A percentile compares a stretch with the other conserved stretches of the same genome.
Conservation (phyloP, 2,329 filamentous ascomycete genomes). For the Cercospora brassicicola region DNA sequence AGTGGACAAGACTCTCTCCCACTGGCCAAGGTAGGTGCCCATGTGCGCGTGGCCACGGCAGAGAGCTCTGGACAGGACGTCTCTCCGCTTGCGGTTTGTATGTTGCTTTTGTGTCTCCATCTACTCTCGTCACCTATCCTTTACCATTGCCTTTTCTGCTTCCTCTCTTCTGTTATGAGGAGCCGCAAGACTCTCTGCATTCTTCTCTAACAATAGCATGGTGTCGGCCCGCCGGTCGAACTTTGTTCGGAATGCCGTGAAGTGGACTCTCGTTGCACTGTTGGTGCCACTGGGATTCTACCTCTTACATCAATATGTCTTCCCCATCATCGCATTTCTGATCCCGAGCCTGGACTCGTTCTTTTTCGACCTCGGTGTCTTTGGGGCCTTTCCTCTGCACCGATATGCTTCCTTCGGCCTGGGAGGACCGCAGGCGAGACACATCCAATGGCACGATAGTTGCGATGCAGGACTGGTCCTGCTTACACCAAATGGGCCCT, state of each 20-base stretch:
- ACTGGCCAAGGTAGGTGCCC: background rate
- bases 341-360: slow-evolving; percentile 31
- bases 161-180: background rate
- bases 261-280: slow-evolving; percentile 7
- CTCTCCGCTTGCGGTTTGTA: background rate
- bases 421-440: slow-evolving; percentile 30
- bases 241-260: slow-evolving; percentile 19
- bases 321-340: slow-evolving; percentile 35
- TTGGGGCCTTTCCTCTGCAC: slow-evolving; percentile 34
- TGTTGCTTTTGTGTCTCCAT: background rate
- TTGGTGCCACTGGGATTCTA: slow-evolving; percentile 22
- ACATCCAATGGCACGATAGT: slow-evolving; percentile 35
- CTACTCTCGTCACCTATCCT: background rate
- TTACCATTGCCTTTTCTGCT: background rate
- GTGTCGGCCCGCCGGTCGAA: slow-evolving; percentile 17
- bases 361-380: slow-evolving; percentile 39
- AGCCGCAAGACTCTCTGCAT: background rate
- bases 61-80: background rate
- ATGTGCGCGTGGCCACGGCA: background rate
- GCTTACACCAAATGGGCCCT: slow-evolving; percentile 36
- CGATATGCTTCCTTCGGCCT: slow-evolving; percentile 35
- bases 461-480: slow-evolving; percentile 37
- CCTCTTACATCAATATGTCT: slow-evolving; percentile 32
- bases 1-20: background rate
- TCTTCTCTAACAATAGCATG: slow-evolving; percentile 17